Evolutionary conservation across 768 basidiomycete species (phyloP), one percentile per base, ranked within the genome.

Genomic region (Hygrocybe punicea): DNA sequence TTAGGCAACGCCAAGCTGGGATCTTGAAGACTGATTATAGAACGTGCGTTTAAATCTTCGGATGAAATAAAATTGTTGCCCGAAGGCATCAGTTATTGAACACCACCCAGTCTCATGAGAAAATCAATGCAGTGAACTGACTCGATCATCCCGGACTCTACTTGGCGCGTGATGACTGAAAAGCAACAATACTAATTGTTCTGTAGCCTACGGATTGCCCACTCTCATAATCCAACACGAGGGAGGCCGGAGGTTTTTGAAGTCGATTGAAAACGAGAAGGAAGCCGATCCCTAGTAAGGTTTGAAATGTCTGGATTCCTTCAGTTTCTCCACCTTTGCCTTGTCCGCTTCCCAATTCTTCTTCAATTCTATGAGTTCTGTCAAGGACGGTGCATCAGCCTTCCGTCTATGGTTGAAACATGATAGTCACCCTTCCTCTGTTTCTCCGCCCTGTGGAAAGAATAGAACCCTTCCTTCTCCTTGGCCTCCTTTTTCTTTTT

Each of bases 321-420:
- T 92, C 62, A 91, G 76, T 63, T 86, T 84, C 66, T 87, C 87
- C 36, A 93, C 84, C 67, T 87, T 90, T 7, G 83, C 84, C 74
- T 91, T 93, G 80, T 96, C 93, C 63, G 84, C 84, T 65, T 94
- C 91, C 81, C 93, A 96, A 65, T 84, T 87, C 63, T 78, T 80
- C 67, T 89, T 89, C 80, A 78, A 82, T 78, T 69, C 89, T 83
- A 77, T 84, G 76, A 80, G 77, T 76, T 74, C 92, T 93, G 42
- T 58, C 16, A n/a, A 23, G 14, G 50, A 60, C 34, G n/a, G n/a
- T n/a, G n/a, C n/a, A 50, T 46, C 17, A 60, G 34, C 44, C 1
- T n/a, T 37, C 24, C 51, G 46, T 8, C 17, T 24, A 56, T 24
- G 33, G 36, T 29, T 33, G 6, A 60, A 48, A 4, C 36, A 60